Base-by-base conservation (phyloP, 257 asterid species). In the Pogostemon cablin region DNA sequence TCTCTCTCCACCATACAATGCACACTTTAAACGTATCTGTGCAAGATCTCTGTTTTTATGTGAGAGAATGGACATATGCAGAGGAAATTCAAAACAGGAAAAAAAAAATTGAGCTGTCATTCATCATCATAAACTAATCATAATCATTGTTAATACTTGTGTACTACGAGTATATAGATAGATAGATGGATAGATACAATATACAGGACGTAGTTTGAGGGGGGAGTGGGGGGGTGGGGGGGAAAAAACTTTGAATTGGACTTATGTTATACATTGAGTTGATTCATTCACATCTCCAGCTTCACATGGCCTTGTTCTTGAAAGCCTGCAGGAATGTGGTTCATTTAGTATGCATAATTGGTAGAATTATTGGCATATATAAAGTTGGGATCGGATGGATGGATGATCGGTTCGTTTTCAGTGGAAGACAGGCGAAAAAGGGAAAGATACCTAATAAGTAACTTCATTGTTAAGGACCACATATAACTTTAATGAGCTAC, bases 241-340 rank as follows among this genome's bases (percentile, higher is more conserved):
- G 74, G 64, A 50, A 47, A 64, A 57, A 70, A 60, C 67, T 41
- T 11, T 49, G 62, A 41, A 77, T 73, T 52, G 63, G 77, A 73
- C 65, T 77, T 68, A 48, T 73, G 12, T 73, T 66, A 49, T 72
- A 46, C 55, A 47, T 59, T 66, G 17, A 53, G 7, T 43, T 32
- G 9, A 4, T 68, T 50, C 74, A 61, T 53, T 88, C 86, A 88
- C 93, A 82, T 90, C 85, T 85, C 96, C 83, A 83, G 75, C 90
- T 86, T 90, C 72, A 86, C 86, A 65, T 83, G 75, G 60, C 81
- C 78, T 63, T 80, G 69, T 73, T 85, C 91, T 2, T 54, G 38
- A 54, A 75, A 80, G 67, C 89, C 97, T 90, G 90, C 67, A 81
- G 59, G 53, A 55, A n/a, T 9, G 25, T 9, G 55, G 34, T 43